A percentile compares a stretch with the other conserved stretches of the same genome.
These are phyloP conservation scores for Porcisia deanei DNA, from an alignment of 208 protist species.

Conservation along the genomic window DNA sequence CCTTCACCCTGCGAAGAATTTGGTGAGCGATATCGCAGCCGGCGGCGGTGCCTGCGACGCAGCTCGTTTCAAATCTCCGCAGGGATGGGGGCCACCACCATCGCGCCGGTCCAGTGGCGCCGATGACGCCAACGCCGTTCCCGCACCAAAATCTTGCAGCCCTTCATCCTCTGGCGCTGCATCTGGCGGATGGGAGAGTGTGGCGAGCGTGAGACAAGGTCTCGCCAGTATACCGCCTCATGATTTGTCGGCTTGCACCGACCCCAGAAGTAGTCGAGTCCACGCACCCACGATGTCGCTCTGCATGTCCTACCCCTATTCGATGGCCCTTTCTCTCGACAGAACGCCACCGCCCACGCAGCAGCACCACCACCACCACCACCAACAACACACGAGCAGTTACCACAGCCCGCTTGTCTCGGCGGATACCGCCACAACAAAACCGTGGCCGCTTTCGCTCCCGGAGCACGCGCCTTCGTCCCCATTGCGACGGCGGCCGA, in stretches of 20 bases:
- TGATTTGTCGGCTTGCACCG: not conserved
- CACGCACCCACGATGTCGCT: not conserved
- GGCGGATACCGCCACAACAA: not conserved
- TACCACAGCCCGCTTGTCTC: not conserved
- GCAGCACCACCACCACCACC: no score
- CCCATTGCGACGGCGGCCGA: not conserved
- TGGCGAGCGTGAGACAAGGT: not conserved
- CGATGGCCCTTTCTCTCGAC: conserved; percentile 1
- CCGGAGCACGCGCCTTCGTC: not conserved
- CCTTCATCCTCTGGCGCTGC: not conserved
- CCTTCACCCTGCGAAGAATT: not conserved
- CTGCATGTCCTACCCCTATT: not conserved
- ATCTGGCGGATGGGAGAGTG: not conserved
- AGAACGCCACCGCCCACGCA: not conserved
- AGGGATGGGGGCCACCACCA: not conserved
- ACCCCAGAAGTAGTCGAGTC: not conserved
- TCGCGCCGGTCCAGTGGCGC: not conserved
- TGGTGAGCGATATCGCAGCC: not conserved
- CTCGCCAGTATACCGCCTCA: not conserved
- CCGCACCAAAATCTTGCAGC: not conserved
- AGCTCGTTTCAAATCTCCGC: not conserved
- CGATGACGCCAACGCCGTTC: not conserved
- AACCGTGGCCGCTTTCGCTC: not conserved
- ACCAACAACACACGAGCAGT: not conserved
- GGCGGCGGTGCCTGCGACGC: not conserved